Base-by-base conservation (phyloP, 805 yeast species). In the Candida sithepensis region DNA sequence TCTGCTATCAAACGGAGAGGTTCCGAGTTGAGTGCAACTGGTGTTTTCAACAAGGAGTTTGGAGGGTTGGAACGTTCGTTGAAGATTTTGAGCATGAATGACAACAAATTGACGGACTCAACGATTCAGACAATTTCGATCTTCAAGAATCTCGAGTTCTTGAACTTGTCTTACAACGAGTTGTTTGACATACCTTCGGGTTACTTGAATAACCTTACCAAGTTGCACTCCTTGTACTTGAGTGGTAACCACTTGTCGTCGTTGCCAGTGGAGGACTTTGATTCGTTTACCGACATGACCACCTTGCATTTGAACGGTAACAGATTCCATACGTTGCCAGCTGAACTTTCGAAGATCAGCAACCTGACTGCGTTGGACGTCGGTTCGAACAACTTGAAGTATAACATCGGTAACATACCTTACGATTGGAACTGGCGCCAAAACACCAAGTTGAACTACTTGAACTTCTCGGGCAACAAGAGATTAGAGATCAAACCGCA, bases 381-480 rank as follows among this genome's bases (percentile, higher is more conserved):
- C 16, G 96, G 97, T 3, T 87, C 95, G 2, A 94, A 94, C 64
- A 84, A 83, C 51, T 72, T 94, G 66, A 87, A 90, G 59, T 94
- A 94, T 66, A 94, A 94, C 58, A 89, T 92, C 47, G 85, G 94
- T 3, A 94, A 94, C 65, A 88, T 90, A 78, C 95, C 94, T 14
- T 92, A 88, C 61, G 99, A 94, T 64, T 94, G 98, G 97, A 94
- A 89, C 67, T 94, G 99, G 99, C 83, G 85, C 57, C 83, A 82
- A 72, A 94, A 94, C 61, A 72, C 77, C 45, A 79, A 81, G 38
- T 72, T 94, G 65, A 81, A 75, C 55, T 90, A 85, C 58, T 75
- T 94, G 62, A 94, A 92, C 64, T 84, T 94, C 48, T 89, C 97
- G 0, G 97, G 97, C 34, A 94, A 94, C 63, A 85, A 86, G 61